phyloP scores from a whole-genome alignment of 352 stramenopile species.

The Globisporangium carolinianum region DNA sequence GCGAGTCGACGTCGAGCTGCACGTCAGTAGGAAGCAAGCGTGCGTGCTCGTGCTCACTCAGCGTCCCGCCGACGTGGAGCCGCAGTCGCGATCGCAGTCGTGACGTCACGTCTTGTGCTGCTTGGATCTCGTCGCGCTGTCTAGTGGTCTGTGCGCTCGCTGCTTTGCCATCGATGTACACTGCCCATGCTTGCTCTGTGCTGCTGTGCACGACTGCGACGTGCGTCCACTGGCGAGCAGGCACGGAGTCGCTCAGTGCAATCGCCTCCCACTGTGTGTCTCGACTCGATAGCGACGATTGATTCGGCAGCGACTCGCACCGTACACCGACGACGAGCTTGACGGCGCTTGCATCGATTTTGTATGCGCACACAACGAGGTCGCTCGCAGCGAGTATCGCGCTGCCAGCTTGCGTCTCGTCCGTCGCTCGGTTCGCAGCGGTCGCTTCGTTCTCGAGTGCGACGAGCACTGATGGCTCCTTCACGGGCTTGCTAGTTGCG shows the following conservation, averaged over 20 bases:
- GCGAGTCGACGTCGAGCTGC: not conserved
- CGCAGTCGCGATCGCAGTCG: not conserved
- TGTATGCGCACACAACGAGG: slow-evolving; percentile 4
- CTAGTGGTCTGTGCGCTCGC: not conserved
- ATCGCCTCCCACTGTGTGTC: slow-evolving; percentile 3
- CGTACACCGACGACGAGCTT: not conserved
- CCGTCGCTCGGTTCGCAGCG: not conserved
- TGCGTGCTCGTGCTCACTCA: slow-evolving; percentile 3
- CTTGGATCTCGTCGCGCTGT: no score
- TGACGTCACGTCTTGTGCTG: no score
- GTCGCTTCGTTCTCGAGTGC: not conserved
- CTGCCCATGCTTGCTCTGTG: not conserved
- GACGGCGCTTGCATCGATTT: not conserved
- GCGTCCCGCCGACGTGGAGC: slow-evolving; percentile 1
- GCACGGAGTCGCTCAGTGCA: not conserved
- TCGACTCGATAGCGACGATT: not conserved
- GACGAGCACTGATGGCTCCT: slow-evolving; percentile 2
- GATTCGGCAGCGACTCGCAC: not conserved
- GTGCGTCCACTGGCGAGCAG: slow-evolving; percentile 4
- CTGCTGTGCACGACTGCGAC: not conserved
- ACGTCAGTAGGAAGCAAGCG: not conserved
- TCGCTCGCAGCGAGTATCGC: not conserved
- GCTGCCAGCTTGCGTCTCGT: not conserved
- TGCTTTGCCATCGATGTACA: slow-evolving; percentile 3
- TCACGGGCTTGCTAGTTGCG: not conserved